Base-by-base conservation (phyloP, 768 basidiomycete species). In the Collybiopsis luxurians region DNA sequence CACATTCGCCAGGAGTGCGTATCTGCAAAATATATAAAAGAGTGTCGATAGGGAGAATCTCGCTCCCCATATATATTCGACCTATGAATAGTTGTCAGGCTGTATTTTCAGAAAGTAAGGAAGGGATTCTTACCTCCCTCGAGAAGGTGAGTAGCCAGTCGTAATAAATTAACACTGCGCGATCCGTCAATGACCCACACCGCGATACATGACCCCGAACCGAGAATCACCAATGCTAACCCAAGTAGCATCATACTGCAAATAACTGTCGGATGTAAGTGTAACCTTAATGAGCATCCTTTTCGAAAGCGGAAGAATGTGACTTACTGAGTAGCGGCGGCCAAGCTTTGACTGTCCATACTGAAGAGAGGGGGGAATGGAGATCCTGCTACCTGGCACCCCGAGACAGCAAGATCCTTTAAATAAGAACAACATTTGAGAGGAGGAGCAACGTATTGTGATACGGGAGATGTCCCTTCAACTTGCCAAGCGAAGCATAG, bases 1-100 rank as follows among this genome's bases (percentile, higher is more conserved):
- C 15, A 73, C 57, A 45, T 74, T 74, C 3, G 66, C 71, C 2
- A 68, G 42, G 45, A 73, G 62, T 1, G 70, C 72, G 44, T 73
- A 73, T 38, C 72, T 69, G 52, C 69, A 73, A 21, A 68, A 59
- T 24, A 67, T 56, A 57, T 71, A 72, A 17, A 71, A 63, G 67
- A 72, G 5, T 1, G 68, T 72, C 9, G 68, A 67, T 10, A 68
- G 21, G 13, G 65, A 55, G 19, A 72, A 61, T 43, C 56, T 62
- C 15, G 61, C 51, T 28, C 43, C 42, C 73, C 72, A 73, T 2
- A 74, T 63, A 49, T 72, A 70, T 34, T 65, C 46, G 31, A 68
- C 60, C n/a, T n/a, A n/a, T n/a, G n/a, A n/a, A n/a, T n/a, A n/a
- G n/a, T n/a, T n/a, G n/a, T n/a, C n/a, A n/a, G n/a, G n/a, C n/a